Base-by-base conservation (phyloP, 148 eudicot genomes). In the Diospyros lotus region DNA sequence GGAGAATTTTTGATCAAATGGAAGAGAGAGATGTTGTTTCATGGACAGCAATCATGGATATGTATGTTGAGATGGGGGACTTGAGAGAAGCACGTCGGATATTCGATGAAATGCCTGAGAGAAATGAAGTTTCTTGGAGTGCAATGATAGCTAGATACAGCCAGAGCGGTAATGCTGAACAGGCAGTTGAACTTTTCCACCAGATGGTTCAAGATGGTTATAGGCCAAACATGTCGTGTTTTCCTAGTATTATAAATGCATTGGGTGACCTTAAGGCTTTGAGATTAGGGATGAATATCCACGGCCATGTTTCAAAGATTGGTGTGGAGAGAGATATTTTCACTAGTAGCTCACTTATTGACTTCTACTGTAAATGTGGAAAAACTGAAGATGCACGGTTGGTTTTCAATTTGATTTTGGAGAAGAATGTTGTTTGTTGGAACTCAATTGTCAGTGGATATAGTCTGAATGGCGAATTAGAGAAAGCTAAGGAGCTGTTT, bases 51-150 rank as follows among this genome's bases (percentile, higher is more conserved):
- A 85, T 85, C 8, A 73, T 87, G 6, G 89, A 84, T 76, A 74
- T 86, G 87, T 84, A 86, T 54, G 80, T 78, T 73, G 69, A 86
- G 75, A 75, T 15, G 63, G 89, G 86, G 4, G 79, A 86, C 75
- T 68, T 88, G 80, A 45, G 13, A 63, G 89, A 82, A 75, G 91
- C 87, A 72, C 89, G 84, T 42, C 75, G 80, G 72, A 50, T 88
- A 14, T 88, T 88, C 68, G 87, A 86, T 55, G 76, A 77, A 18
- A 88, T 88, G 87, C 89, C 89, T 0, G 84, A 78, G 67, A 88
- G 83, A 66, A 88, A 88, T 69, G 87, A 83, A 55, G 89, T 88
- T 69, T 73, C 87, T 51, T 88, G 91, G 89, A 86, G 89, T 82
- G 82, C 84, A 42, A 88, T 88, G 81, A 88, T 86, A 64, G 64